A percentile compares a stretch with the other conserved stretches of the same genome.
These are phyloP conservation scores for Durio zibethinus DNA, from an alignment of 345 rosid species.

Conservation along the genomic window DNA sequence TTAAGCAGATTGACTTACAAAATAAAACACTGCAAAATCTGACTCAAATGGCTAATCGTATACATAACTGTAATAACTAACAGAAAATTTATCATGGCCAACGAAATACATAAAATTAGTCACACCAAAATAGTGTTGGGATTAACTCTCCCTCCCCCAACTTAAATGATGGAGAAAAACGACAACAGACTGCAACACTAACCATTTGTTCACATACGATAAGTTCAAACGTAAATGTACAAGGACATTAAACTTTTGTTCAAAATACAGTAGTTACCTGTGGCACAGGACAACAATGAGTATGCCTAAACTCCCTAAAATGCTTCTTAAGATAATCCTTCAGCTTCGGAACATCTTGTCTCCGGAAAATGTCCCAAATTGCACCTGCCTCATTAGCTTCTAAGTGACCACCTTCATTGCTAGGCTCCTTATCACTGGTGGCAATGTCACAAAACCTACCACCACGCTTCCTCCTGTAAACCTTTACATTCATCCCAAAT, in stretches of 20 bases:
- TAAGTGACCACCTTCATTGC: background rate
- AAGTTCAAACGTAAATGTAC: background rate
- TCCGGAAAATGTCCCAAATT: conserved; percentile 75
- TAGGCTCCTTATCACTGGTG: background rate
- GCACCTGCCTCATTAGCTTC: conserved; percentile 51
- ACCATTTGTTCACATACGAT: background rate
- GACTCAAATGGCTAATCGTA: background rate
- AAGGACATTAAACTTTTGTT: background rate
- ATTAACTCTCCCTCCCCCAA: background rate
- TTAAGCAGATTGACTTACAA: background rate
- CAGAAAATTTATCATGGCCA: background rate
- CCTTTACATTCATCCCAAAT: conserved; percentile 20
- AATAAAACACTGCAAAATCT: background rate
- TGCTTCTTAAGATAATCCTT: conserved; percentile 57
- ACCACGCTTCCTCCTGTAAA: conserved; percentile 1
- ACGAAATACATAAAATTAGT: background rate
- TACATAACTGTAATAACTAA: background rate
- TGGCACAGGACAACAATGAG: conserved; percentile 43
- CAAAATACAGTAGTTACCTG: conserved; percentile 33
- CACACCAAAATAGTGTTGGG: background rate
- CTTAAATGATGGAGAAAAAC: background rate
- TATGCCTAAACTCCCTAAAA: conserved; percentile 67
- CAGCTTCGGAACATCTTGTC: conserved; percentile 69
- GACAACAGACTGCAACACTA: background rate
- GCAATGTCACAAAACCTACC: background rate